Evolutionary conservation across 2,329 filamentous ascomycete species (phyloP), one percentile per base, ranked within the genome.

Genomic region (Fusarium buharicum): DNA sequence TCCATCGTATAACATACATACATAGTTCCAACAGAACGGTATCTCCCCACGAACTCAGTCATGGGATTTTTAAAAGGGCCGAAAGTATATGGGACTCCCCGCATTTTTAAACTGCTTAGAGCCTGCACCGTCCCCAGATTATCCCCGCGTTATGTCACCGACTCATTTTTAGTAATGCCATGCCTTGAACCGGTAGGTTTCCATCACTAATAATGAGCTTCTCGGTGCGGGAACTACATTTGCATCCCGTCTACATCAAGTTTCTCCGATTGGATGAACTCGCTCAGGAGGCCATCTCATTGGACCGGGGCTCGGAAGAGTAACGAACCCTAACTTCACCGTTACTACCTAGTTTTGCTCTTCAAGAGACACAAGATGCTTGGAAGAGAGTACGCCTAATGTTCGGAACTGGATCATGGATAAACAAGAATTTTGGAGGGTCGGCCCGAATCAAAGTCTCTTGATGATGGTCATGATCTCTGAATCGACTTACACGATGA

Each of bases 11-110:
- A 6, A 24, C 8, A 24, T 24, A 24, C n/a, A n/a, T n/a, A n/a
- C n/a, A 28, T 27, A 30, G 24, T 22, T 18, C 47, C 31, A 38
- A 24, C 34, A 37, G 30, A n/a, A 24, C 38, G 41, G 28, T 31
- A 24, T 34, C 17, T 24, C 22, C 22, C 22, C 22, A 24, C 22
- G 4, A 8, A 24, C 34, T 16, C 43, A n/a, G 60, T 63, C 60
- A 64, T 64, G 60, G 50, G 55, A 52, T 61, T 40, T 14, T 4
- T 8, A 64, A 64, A 64, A 17, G 60, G 60, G 45, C 60, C 60
- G 60, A 64, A 63, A 62, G 46, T 18, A 39, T 40, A 37, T 48
- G 54, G 28, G 28, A 16, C 20, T 61, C 60, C 55, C 60, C 60
- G 55, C 60, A 64, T 47, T 41, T 64, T 64, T 64, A 64, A 51